These are phyloP conservation scores for Erysimum cheiranthoides DNA, from an alignment of 345 rosid species.

Conservation along the genomic window DNA sequence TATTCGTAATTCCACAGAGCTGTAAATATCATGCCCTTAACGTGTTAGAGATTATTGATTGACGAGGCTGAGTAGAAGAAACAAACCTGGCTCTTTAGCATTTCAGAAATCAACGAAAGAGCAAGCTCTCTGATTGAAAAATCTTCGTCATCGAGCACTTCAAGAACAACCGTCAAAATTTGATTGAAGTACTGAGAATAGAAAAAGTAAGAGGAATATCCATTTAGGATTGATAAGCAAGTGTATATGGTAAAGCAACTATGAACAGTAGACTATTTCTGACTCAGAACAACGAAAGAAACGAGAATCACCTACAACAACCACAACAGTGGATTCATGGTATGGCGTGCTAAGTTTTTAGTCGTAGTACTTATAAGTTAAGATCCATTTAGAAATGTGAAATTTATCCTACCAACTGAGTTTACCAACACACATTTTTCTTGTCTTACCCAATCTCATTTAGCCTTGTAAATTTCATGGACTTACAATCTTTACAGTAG, in stretches of 20 bases:
- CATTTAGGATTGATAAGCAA: slow-evolving; percentile 29
- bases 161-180: slow-evolving; percentile 94
- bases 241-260: slow-evolving; percentile 28
- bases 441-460: slow-evolving; percentile 3
- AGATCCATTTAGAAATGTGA: slow-evolving; percentile 6
- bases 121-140: slow-evolving; percentile 74
- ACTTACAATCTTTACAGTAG: background rate
- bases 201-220: background rate
- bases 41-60: background rate
- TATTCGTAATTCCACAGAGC: slow-evolving; percentile 7
- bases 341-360: slow-evolving; percentile 21
- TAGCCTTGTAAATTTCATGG: slow-evolving; percentile 20
- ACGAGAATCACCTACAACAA: slow-evolving; percentile 18
- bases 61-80: slow-evolving; percentile 8
- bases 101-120: slow-evolving; percentile 76
- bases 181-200: slow-evolving; percentile 93
- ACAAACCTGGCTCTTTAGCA: slow-evolving; percentile 88
- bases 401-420: slow-evolving; percentile 15
- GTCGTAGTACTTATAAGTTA: background rate
- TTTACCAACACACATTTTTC: slow-evolving; percentile 15
- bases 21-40: background rate
- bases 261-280: background rate
- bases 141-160: slow-evolving; percentile 82
- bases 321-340: slow-evolving; percentile 3
- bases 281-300: background rate